Conservation (phyloP, 805 yeast species). For the Teunomyces barrocoloradensis region DNA sequence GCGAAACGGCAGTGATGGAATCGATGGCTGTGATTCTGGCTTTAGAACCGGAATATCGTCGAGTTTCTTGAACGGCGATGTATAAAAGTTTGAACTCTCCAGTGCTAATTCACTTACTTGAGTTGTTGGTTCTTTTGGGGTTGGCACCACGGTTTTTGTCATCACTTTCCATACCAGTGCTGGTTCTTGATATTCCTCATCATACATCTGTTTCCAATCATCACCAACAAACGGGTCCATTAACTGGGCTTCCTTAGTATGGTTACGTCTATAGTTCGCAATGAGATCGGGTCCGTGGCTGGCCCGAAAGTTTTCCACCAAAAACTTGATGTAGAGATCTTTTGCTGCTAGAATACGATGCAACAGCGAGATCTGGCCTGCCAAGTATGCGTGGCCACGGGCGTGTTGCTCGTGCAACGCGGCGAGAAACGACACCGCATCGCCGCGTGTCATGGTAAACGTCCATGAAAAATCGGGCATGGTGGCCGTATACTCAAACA, state of each 20-base stretch:
- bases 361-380: conserved; percentile 17
- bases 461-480: conserved; percentile 20
- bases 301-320: conserved; percentile 33
- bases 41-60: neutral
- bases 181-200: no score
- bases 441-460: conserved; percentile 12
- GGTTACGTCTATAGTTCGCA: conserved; percentile 23
- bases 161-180: neutral
- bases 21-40: neutral
- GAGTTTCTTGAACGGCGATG: conserved; percentile 5
- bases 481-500: neutral
- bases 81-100: neutral
- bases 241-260: conserved; percentile 6
- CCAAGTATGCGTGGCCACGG: conserved; percentile 18
- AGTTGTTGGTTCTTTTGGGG: neutral
- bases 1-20: neutral
- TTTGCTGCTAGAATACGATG: conserved; percentile 20
- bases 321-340: conserved; percentile 31
- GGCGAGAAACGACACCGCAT: conserved; percentile 15
- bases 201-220: neutral
- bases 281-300: conserved; percentile 35
- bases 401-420: conserved; percentile 21
- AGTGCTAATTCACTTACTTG: no score
- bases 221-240: conserved; percentile 5
- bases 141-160: neutral